Conservation (phyloP, 176 grass and related monocot genomes). For the Phoenix roebelenii region DNA sequence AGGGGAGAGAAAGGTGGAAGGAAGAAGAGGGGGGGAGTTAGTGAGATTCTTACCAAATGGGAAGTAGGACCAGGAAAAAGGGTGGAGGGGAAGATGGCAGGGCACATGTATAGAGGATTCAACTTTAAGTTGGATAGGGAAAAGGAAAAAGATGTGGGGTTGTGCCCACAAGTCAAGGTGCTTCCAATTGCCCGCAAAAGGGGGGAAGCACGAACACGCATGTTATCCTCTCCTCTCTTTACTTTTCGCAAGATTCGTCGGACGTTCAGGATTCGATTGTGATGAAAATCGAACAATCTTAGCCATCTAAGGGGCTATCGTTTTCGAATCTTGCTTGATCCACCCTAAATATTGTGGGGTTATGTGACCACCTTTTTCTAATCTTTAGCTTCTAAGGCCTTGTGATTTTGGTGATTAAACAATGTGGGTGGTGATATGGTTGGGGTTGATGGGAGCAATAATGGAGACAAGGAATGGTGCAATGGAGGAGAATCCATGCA, state of each 20-base stretch:
- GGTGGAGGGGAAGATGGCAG: not conserved
- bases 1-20: not conserved
- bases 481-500: constrained; percentile 7
- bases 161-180: not conserved
- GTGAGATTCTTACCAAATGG: not conserved
- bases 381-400: not conserved
- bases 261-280: no score
- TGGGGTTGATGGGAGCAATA: constrained; percentile 28
- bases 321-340: constrained; percentile 4
- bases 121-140: constrained; percentile 4
- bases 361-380: not conserved
- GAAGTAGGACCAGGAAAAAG: not conserved
- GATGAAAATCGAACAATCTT: no score
- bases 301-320: not conserved
- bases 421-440: constrained; percentile 2
- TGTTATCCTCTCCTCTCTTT: not conserved
- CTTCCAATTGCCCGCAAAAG: not conserved
- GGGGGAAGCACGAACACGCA: not conserved
- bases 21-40: not conserved
- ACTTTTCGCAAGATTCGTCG: no score
- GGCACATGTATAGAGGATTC: not conserved
- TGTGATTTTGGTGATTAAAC: constrained; percentile 3
- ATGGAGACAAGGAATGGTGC: constrained; percentile 18
- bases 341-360: not conserved
- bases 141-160: not conserved